Evolutionary conservation across 192 early-diverging fungal species (phyloP).

Genomic region (Coemansia sp.): DNA sequence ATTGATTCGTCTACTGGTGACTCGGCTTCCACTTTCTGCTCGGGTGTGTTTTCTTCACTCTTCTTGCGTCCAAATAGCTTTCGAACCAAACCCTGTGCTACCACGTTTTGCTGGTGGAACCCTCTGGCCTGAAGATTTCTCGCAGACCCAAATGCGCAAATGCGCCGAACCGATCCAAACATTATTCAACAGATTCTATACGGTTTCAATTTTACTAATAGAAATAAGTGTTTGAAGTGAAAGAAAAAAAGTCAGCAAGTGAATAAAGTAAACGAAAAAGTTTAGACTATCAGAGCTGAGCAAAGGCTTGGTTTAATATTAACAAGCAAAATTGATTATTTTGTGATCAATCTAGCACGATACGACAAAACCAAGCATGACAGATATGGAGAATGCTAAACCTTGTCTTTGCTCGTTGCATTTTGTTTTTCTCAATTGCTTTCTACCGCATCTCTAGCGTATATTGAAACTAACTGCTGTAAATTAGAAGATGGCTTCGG

Average conservation of each 20-base stretch:
- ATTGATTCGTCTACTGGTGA: background rate
- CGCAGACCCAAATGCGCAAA: background rate
- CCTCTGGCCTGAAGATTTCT: background rate
- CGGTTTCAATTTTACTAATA: background rate
- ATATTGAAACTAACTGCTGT: background rate
- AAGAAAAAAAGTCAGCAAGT: background rate
- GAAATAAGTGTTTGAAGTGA: background rate
- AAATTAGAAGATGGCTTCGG: conserved; percentile 38
- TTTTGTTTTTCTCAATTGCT: conserved; percentile 9
- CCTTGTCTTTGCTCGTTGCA: background rate
- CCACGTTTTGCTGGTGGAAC: conserved; percentile 31
- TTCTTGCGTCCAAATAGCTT: conserved; percentile 41
- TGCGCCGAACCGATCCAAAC: conserved; percentile 6
- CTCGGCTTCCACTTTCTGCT: background rate
- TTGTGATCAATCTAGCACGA: background rate
- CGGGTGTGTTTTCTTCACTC: conserved; percentile 7
- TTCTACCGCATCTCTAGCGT: background rate
- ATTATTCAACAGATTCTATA: conserved; percentile 13
- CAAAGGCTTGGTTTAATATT: too few relatives aligned
- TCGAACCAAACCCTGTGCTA: conserved; percentile 21
- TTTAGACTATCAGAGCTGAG: background rate
- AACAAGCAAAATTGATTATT: background rate
- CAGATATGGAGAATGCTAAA: background rate
- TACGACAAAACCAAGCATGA: background rate
- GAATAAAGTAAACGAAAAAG: too few relatives aligned